Base-by-base conservation (phyloP, 108 stramenopile species). In the Discostella stelligeroides region DNA sequence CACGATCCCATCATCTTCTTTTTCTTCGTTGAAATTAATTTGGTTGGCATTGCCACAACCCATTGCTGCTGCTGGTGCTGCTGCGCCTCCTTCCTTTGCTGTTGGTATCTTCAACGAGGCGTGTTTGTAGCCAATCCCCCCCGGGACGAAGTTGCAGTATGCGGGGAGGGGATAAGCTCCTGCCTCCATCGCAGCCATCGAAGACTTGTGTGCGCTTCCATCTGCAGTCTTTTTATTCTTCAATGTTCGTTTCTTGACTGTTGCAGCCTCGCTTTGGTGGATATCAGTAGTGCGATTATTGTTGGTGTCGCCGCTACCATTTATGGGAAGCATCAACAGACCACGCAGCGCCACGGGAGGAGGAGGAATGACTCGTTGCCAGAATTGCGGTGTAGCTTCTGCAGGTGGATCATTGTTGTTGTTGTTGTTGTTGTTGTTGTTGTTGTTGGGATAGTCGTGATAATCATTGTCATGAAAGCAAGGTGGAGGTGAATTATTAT, bases 81-180 rank as follows among this genome's bases (percentile, higher is more conserved):
- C 51, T 20, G 13, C 51, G 9, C 9, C 30, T 15, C 20, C 49
- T 46, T 13, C 51, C 50, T 53, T 62, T 38, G 40, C 38, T 18
- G 7, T 23, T 38, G 30, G 47, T 51, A 20, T 40, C 49, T 43
- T 25, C 7, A 49, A n/a, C 29, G 4, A 37, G n/a, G 18, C 58
- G 37, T 47, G 56, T 11, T 6, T 58, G 69, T 14, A 10, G 28
- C 59, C 67, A 23, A 86, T 48, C 27, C 92, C 92, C 9, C 92
- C 92, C 20, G 92, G 92, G 5, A 72, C 76, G 46, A 93, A 90
- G 18, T 86, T 80, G 34, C 87, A 75, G 56, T 85, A 83, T 25
- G 87, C 92, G 6, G 89, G 88, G 28, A 91, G 75, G 28, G 92
- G 92, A 63, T 77, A 89, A 1, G 73, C 30, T 41, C 66, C 71